Percentiles rank a stretch among this genome's conserved stretches.
phyloP scores from a whole-genome alignment of 768 basidiomycete species.

The Amanita polypyramis region DNA sequence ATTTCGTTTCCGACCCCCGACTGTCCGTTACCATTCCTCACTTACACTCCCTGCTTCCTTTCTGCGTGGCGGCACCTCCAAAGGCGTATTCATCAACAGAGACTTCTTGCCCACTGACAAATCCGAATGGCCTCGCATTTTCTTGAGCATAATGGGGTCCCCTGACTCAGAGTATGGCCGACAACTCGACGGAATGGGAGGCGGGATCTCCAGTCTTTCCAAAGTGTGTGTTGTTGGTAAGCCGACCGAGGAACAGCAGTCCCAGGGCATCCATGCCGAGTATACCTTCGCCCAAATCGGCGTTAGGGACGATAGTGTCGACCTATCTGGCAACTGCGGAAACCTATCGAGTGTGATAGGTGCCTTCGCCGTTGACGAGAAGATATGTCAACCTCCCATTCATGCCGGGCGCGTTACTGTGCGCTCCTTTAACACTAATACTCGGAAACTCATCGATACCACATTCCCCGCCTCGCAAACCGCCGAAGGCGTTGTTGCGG shows the following conservation, averaged over 20 bases:
- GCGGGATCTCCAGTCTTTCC: slow-evolving; percentile 64
- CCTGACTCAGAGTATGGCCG: slow-evolving; percentile 58
- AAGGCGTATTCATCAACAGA: slow-evolving; percentile 59
- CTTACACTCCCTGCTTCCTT: slow-evolving; percentile 44
- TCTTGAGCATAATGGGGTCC: slow-evolving; percentile 73
- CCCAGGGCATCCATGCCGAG: slow-evolving; percentile 44
- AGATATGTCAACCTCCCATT: slow-evolving; percentile 26
- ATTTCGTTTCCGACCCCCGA: neutral
- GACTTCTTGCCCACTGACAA: slow-evolving; percentile 39
- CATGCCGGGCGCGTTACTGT: slow-evolving; percentile 19
- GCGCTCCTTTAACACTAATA: slow-evolving; percentile 64
- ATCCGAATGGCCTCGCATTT: slow-evolving; percentile 47
- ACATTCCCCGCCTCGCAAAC: slow-evolving; percentile 46
- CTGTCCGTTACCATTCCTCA: neutral
- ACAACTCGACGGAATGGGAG: slow-evolving; percentile 77
- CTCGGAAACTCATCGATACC: slow-evolving; percentile 54
- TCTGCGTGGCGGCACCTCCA: slow-evolving; percentile 68
- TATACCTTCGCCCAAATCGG: slow-evolving; percentile 65
- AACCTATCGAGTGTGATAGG: slow-evolving; percentile 69
- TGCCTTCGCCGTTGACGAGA: slow-evolving; percentile 61
- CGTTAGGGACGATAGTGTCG: slow-evolving; percentile 47
- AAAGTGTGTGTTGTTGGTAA: slow-evolving; percentile 60
- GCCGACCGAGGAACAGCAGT: slow-evolving; percentile 30
- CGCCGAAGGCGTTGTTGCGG: slow-evolving; percentile 21
- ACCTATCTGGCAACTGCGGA: slow-evolving; percentile 68